Conservation (phyloP, 768 basidiomycete genomes). For the Tulasnella sp. region DNA sequence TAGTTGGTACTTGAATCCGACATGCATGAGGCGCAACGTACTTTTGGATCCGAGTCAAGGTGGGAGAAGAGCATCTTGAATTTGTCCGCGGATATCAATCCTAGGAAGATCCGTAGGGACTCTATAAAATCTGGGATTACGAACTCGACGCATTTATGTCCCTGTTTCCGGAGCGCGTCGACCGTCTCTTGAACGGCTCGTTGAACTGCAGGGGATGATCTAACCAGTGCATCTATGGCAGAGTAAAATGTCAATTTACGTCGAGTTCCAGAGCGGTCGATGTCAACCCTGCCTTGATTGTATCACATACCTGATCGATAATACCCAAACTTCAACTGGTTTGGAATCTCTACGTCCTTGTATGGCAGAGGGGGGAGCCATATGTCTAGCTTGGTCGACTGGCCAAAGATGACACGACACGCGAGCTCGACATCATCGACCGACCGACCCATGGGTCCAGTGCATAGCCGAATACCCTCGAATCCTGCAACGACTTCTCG, state of each 20-base stretch:
- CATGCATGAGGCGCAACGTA: too few species aligned
- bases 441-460: slow-evolving; percentile 25
- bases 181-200: slow-evolving; percentile 68
- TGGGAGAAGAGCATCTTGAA: slow-evolving; percentile 57
- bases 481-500: slow-evolving; percentile 57
- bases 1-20: slow-evolving; percentile 25
- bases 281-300: neutral
- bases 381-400: slow-evolving; percentile 31
- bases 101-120: slow-evolving; percentile 50
- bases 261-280: neutral
- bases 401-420: slow-evolving; percentile 41
- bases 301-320: slow-evolving; percentile 33
- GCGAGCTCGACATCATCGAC: slow-evolving; percentile 59
- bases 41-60: slow-evolving; percentile 56
- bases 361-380: slow-evolving; percentile 48
- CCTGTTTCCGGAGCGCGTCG: slow-evolving; percentile 47
- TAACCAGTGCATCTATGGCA: slow-evolving; percentile 39
- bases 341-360: slow-evolving; percentile 41
- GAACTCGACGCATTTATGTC: slow-evolving; percentile 75
- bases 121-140: slow-evolving; percentile 36
- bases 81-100: slow-evolving; percentile 57
- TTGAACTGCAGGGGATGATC: slow-evolving; percentile 57
- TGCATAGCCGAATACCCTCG: slow-evolving; percentile 42
- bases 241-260: too few species aligned
- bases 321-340: slow-evolving; percentile 62